Evolutionary conservation across 148 eudicot species (phyloP).

Genomic region (Rhododendron simsii): DNA sequence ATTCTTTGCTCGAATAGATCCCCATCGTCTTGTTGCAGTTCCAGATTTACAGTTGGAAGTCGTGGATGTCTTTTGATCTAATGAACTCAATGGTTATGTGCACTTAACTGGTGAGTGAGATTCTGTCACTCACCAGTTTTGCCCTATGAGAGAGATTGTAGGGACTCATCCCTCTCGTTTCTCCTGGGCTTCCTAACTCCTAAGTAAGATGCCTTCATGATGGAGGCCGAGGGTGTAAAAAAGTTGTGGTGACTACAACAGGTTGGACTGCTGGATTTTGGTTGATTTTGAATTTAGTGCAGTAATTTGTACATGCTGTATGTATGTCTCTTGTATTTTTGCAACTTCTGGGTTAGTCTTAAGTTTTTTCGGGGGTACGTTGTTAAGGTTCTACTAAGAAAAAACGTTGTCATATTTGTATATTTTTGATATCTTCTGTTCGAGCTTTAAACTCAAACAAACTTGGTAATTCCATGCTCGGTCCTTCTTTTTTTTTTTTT

Average conservation of each 20-base stretch:
- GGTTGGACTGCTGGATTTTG: background rate
- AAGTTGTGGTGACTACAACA: background rate
- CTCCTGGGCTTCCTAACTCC: background rate
- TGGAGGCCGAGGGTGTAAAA: background rate
- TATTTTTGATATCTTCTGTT: background rate
- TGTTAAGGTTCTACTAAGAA: background rate
- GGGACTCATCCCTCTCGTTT: background rate
- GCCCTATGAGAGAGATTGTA: background rate
- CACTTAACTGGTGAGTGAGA: background rate
- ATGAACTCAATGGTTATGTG: too few species aligned
- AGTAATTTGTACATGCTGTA: background rate
- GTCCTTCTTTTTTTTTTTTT: too few species aligned
- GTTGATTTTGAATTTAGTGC: background rate
- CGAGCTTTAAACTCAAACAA: background rate
- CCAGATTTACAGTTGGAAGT: background rate
- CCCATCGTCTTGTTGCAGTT: background rate
- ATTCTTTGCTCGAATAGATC: background rate
- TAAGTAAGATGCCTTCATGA: background rate
- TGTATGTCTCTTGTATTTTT: background rate
- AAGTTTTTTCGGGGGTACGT: background rate
- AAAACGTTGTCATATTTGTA: background rate
- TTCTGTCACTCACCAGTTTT: background rate
- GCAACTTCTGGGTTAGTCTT: background rate
- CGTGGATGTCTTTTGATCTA: background rate
- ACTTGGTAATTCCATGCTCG: too few species aligned